A percentile compares a stretch with the other conserved stretches of the same genome.
Evolutionary conservation across 495 filamentous ascomycete species (phyloP).

Genomic region (Rusavskia elegans): DNA sequence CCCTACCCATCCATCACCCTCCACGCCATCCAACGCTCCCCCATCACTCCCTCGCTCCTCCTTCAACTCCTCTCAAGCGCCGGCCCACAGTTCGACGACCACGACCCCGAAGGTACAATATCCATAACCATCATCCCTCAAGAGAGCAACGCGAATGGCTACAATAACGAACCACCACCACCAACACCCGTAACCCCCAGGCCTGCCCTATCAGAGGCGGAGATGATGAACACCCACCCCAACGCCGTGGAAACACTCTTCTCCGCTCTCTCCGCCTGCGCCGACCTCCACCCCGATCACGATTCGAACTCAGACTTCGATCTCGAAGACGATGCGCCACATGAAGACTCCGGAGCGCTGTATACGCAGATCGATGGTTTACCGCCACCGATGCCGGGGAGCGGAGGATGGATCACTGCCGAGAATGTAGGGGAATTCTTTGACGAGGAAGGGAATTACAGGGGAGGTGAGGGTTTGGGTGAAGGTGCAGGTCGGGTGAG

Average conservation of each 20-base stretch:
- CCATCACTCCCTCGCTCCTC: conserved; percentile 22
- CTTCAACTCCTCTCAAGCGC: conserved; percentile 23
- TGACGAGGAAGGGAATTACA: conserved; percentile 49
- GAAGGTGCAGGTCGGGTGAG: conserved; percentile 42
- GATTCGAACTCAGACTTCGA: conserved; percentile 19
- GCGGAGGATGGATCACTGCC: conserved; percentile 88
- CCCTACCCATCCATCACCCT: conserved; percentile 79
- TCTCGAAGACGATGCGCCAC: conserved; percentile 38
- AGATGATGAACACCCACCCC: conserved; percentile 16
- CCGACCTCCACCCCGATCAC: conserved; percentile 71
- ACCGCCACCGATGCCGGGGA: conserved; percentile 66
- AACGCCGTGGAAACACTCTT: conserved; percentile 40
- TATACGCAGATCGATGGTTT: conserved; percentile 39
- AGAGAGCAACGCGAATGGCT: conserved; percentile 2
- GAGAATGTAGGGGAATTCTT: conserved; percentile 80
- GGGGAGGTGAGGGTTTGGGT: conserved; percentile 30
- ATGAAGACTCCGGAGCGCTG: conserved; percentile 17
- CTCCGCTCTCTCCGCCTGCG: conserved; percentile 67
- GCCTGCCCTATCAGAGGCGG: background rate
- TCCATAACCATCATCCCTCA: conserved; percentile 60
- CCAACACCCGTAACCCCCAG: conserved; percentile 11
- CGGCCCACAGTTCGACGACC: conserved; percentile 34
- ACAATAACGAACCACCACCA: background rate
- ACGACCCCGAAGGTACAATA: conserved; percentile 45
- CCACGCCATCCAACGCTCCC: conserved; percentile 60